Conservation (phyloP, 176 grass and related monocot species). For the Rhynchospora breviuscula region DNA sequence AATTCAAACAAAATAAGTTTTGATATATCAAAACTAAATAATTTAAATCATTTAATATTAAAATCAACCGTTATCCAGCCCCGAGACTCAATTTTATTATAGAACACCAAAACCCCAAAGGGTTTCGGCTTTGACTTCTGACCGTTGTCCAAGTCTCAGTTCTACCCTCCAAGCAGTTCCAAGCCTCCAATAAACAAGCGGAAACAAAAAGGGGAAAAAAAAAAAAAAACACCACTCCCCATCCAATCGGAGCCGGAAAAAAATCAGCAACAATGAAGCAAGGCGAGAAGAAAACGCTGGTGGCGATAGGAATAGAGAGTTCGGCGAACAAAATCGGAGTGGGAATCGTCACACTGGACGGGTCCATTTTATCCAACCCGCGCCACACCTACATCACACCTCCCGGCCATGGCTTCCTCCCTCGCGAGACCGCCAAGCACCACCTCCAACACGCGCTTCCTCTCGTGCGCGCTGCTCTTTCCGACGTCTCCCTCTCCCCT, state of each 20-base stretch:
- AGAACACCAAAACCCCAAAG: too few species aligned
- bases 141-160: too few species aligned
- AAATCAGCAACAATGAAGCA: background rate
- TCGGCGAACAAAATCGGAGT: conserved; percentile 92
- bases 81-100: too few species aligned
- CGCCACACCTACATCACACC: conserved; percentile 93
- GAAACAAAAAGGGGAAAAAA: too few species aligned
- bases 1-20: too few species aligned
- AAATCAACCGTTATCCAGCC: too few species aligned
- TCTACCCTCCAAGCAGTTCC: too few species aligned
- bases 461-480: conserved; percentile 53
- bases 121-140: too few species aligned
- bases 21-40: too few species aligned
- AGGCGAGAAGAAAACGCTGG: conserved; percentile 5
- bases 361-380: conserved; percentile 76
- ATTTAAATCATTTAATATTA: too few species aligned
- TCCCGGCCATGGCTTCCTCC: conserved; percentile 86
- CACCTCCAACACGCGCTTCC: conserved; percentile 73
- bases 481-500: conserved; percentile 33
- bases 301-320: conserved; percentile 72
- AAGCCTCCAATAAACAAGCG: too few species aligned
- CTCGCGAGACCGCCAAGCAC: conserved; percentile 78
- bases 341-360: conserved; percentile 69
- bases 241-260: background rate
- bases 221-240: background rate